Evolutionary conservation across 108 stramenopile genomes (phyloP).

Genomic region (Cylindrotheca closterium): DNA sequence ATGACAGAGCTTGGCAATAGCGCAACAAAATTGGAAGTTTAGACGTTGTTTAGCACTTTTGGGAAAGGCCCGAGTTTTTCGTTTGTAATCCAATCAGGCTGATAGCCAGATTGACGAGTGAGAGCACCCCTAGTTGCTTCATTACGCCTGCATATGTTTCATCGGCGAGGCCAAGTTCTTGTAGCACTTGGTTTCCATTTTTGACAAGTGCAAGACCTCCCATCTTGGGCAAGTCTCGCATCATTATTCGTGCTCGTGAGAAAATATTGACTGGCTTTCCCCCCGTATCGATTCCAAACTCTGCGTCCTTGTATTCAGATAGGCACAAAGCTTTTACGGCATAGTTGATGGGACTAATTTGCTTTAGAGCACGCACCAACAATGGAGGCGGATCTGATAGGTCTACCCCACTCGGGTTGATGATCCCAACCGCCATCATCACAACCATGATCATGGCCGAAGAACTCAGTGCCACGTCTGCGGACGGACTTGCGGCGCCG

Average conservation of each 20-base stretch:
- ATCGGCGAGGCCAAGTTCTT: constrained; percentile 63
- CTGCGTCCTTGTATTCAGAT: constrained; percentile 75
- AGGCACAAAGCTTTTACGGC: constrained; percentile 79
- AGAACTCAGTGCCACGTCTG: constrained; percentile 62
- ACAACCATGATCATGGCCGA: constrained; percentile 73
- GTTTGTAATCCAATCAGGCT: constrained; percentile 59
- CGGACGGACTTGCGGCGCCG: constrained; percentile 56
- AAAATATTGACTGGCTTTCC: constrained; percentile 14
- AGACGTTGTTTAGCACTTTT: no score
- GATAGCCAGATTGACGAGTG: constrained; percentile 40
- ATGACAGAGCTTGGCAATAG: constrained; percentile 26
- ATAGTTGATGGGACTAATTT: constrained; percentile 67
- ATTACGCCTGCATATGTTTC: constrained; percentile 52
- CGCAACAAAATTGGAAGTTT: no score
- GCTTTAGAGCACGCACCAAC: constrained; percentile 49
- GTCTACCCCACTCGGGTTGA: constrained; percentile 82
- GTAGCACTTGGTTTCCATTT: constrained; percentile 80
- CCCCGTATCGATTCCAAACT: constrained; percentile 42
- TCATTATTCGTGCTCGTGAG: constrained; percentile 27
- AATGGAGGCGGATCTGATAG: constrained; percentile 39
- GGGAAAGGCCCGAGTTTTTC: no score
- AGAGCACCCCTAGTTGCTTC: constrained; percentile 47
- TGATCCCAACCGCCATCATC: constrained; percentile 58
- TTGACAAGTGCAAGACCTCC: constrained; percentile 78
- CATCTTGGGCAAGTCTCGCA: constrained; percentile 71